These are phyloP conservation scores for Vicia villosa DNA, from an alignment of 306 rosid species.

Conservation along the genomic window DNA sequence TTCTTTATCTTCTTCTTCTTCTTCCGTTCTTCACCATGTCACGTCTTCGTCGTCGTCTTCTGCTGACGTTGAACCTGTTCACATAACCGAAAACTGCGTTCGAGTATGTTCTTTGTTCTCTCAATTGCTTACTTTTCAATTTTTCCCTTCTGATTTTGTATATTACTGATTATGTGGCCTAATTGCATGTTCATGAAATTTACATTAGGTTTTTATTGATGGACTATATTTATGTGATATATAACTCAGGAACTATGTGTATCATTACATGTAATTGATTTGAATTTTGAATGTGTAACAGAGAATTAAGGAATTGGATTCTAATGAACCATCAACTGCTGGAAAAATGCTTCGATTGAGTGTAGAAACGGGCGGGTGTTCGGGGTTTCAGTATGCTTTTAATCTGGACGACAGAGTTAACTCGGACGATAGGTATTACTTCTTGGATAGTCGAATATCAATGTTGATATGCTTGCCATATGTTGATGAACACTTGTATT, in stretches of 20 bases:
- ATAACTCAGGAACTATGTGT: neutral
- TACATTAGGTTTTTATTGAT: constrained; percentile 13
- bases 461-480: neutral
- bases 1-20: constrained; percentile 27
- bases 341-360: constrained; percentile 77
- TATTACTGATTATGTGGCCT: neutral
- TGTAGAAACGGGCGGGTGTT: constrained; percentile 96
- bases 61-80: constrained; percentile 48
- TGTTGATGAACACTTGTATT: constrained; percentile 1
- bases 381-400: constrained; percentile 96
- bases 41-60: constrained; percentile 40
- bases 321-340: constrained; percentile 47
- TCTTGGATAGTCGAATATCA: neutral
- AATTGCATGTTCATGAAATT: neutral
- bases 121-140: neutral
- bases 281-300: constrained; percentile 39
- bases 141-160: neutral
- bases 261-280: constrained; percentile 4
- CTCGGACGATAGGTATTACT: constrained; percentile 75
- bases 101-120: constrained; percentile 48
- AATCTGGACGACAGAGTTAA: constrained; percentile 66
- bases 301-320: constrained; percentile 79
- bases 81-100: constrained; percentile 69
- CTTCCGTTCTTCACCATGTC: constrained; percentile 56
- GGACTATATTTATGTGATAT: neutral